A percentile compares a stretch with the other conserved stretches of the same genome.
Evolutionary conservation across 176 grass and related monocot genomes (phyloP).

Genomic region (Paspalum vaginatum): DNA sequence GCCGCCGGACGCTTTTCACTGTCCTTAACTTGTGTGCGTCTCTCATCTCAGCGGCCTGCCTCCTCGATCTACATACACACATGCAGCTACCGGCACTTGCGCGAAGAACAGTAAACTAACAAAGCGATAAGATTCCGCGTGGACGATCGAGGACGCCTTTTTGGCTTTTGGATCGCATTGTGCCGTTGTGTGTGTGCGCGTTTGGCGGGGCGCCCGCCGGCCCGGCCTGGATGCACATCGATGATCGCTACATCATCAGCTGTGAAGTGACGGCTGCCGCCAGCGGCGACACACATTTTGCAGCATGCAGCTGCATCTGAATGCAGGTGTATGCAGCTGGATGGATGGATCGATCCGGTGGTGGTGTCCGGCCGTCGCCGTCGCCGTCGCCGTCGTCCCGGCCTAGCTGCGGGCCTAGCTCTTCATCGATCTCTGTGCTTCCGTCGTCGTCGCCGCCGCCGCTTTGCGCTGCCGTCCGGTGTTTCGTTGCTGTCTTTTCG

Average conservation of each 20-base stretch:
- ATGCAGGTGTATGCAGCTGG: too few relatives aligned
- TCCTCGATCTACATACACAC: not conserved
- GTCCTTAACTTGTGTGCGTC: too few relatives aligned
- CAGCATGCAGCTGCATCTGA: not conserved
- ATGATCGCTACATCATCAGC: not conserved
- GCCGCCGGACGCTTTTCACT: too few relatives aligned
- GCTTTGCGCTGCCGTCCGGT: too few relatives aligned
- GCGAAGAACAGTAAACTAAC: conserved; percentile 27
- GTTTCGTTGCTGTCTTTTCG: conserved; percentile 17
- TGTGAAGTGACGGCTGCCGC: not conserved
- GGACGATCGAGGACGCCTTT: not conserved
- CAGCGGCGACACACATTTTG: conserved; percentile 7
- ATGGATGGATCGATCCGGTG: too few relatives aligned
- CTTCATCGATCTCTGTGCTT: too few relatives aligned
- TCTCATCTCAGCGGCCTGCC: too few relatives aligned
- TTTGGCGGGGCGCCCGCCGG: too few relatives aligned
- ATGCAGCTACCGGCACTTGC: too few relatives aligned
- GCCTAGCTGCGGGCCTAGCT: too few relatives aligned
- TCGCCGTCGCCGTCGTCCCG: not conserved
- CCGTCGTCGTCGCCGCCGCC: not conserved
- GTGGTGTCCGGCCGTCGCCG: too few relatives aligned
- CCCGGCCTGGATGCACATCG: not conserved
- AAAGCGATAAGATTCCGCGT: conserved; percentile 42
- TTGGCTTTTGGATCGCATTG: conserved; percentile 11
- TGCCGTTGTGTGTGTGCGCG: too few relatives aligned